Evolutionary conservation across 2,329 filamentous ascomycete genomes (phyloP).

Genomic region (Apiospora koreana): DNA sequence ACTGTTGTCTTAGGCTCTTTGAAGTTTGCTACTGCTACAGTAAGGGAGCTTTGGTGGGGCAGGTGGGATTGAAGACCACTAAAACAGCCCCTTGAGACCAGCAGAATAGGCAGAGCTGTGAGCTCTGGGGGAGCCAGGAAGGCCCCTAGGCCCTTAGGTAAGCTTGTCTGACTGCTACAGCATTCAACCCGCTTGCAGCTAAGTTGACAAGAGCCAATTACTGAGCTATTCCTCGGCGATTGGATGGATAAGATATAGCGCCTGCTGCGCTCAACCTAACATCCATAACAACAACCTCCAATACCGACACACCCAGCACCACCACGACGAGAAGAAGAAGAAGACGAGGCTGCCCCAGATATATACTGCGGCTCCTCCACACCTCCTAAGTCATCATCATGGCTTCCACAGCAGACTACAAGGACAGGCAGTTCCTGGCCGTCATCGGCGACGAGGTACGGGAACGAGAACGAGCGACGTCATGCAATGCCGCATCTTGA

Average conservation of each 20-base stretch:
- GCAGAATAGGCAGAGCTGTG: background rate
- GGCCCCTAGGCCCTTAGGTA: background rate
- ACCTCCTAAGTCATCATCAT: conserved; percentile 35
- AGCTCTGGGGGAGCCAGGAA: background rate
- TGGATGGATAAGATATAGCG: conserved; percentile 6
- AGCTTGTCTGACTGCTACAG: background rate
- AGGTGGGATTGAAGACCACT: background rate
- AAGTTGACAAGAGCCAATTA: background rate
- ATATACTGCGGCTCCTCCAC: background rate
- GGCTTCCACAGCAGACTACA: conserved; percentile 58
- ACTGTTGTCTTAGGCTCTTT: background rate
- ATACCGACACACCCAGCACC: background rate
- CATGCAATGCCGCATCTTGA: background rate
- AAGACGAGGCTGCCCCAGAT: conserved; percentile 11
- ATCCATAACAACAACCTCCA: conserved; percentile 1
- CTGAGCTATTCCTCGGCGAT: background rate
- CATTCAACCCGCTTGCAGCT: background rate
- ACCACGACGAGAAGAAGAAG: background rate
- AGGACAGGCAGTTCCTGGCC: conserved; percentile 93
- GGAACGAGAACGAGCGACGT: conserved; percentile 8
- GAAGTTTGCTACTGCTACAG: background rate
- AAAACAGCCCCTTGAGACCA: background rate
- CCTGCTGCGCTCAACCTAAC: background rate
- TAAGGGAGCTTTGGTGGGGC: background rate
- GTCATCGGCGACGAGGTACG: conserved; percentile 95